Percentiles rank a stretch among this genome's conserved stretches.
Conservation (phyloP, 192 early-diverging fungal genomes). For the Backusella australiensis region DNA sequence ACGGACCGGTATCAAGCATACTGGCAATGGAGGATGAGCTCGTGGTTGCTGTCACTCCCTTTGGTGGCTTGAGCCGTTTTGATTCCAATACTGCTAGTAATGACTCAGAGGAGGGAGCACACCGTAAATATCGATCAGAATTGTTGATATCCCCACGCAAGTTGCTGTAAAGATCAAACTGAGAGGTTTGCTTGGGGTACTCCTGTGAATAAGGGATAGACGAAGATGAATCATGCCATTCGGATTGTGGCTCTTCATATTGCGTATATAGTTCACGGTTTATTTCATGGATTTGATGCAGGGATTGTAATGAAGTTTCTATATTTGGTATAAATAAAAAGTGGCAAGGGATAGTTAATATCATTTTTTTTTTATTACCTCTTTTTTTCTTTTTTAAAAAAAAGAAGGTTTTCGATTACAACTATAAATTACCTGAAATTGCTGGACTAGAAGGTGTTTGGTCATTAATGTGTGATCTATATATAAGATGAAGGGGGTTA, state of each 20-base stretch:
- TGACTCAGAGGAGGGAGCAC: conserved; percentile 70
- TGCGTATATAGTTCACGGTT: not conserved
- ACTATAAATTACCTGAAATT: not conserved
- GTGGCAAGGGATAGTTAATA: not conserved
- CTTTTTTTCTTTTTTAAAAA: not conserved
- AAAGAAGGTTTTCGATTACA: not conserved
- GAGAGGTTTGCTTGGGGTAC: not conserved
- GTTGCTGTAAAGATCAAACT: conserved; percentile 8
- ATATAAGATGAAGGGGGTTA: not conserved
- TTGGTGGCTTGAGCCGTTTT: conserved; percentile 32
- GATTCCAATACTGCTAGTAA: conserved; percentile 68
- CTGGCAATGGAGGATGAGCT: not conserved
- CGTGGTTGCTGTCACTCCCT: not conserved
- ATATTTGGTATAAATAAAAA: not conserved
- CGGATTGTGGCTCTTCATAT: not conserved
- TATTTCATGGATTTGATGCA: not conserved
- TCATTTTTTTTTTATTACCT: not conserved
- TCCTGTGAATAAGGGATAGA: not conserved
- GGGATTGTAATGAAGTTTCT: not conserved
- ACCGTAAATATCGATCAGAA: conserved; percentile 61
- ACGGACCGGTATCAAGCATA: not conserved
- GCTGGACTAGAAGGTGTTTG: not conserved
- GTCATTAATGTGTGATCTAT: not conserved
- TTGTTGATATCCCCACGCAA: conserved; percentile 11
- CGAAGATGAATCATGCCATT: conserved; percentile 4